Conservation (phyloP, 1,284 basidiomycete species). For the Sanghuangporus weigelae region DNA sequence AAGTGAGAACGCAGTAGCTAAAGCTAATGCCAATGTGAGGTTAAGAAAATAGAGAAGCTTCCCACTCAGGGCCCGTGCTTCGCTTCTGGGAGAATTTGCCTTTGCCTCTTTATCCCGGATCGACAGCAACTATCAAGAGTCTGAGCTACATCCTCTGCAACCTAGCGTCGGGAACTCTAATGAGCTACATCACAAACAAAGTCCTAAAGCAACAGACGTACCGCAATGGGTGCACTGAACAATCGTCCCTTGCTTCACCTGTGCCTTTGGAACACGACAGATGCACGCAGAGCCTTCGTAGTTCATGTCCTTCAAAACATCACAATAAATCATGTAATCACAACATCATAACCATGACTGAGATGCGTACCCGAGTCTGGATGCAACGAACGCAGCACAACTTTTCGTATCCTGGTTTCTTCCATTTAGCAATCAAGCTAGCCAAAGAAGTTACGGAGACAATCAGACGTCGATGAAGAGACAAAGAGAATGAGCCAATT, state of each 20-base stretch:
- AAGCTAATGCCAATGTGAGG: not conserved
- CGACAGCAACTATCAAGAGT: slow-evolving; percentile 43
- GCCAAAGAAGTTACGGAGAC: slow-evolving; percentile 1
- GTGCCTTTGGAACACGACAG: slow-evolving; percentile 94
- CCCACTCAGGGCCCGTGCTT: not conserved
- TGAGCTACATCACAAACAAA: not conserved
- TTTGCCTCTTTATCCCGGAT: not conserved
- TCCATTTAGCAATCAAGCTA: slow-evolving; percentile 99
- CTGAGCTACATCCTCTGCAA: slow-evolving; percentile 81
- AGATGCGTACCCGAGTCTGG: slow-evolving; percentile 71
- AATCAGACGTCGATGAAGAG: slow-evolving; percentile 7
- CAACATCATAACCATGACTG: not conserved
- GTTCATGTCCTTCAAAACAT: slow-evolving; percentile 83
- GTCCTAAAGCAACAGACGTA: slow-evolving; percentile 38
- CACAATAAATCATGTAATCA: slow-evolving; percentile 19
- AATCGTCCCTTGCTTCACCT: slow-evolving; percentile 86
- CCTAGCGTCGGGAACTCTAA: slow-evolving; percentile 38
- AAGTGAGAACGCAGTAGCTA: not conserved
- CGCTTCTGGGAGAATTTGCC: not conserved
- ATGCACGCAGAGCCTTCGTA: slow-evolving; percentile 99
- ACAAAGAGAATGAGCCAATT: not conserved
- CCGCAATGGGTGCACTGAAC: slow-evolving; percentile 98
- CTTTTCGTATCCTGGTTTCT: slow-evolving; percentile 98
- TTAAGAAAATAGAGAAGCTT: not conserved
- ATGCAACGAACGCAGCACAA: slow-evolving; percentile 97